phyloP scores from a whole-genome alignment of 176 grass and related monocot genomes.

The Paspalum notatum region DNA sequence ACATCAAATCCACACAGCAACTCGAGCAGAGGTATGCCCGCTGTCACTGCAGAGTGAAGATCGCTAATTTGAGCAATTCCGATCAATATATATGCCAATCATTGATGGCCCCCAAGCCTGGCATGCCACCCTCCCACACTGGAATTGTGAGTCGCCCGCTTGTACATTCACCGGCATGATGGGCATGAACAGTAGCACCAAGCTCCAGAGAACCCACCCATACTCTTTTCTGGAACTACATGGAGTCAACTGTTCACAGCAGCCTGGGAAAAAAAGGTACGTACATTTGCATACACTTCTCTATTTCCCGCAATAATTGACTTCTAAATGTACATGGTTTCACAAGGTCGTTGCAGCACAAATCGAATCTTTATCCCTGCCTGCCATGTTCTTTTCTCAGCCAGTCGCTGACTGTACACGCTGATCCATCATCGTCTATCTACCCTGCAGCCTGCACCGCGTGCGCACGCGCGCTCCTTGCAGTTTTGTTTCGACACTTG shows the following conservation, averaged over 20 bases:
- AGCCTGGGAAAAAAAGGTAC: not conserved
- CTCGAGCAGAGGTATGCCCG: not conserved
- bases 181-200: not conserved
- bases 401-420: not conserved
- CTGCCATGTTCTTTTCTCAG: slow-evolving; percentile 1
- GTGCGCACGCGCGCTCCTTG: slow-evolving; percentile 3
- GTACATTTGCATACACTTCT: slow-evolving; percentile 2
- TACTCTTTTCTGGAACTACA: not conserved
- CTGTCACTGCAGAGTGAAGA: slow-evolving; percentile 7
- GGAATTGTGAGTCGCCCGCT: not conserved
- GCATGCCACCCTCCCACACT: not conserved
- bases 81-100: not conserved
- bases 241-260: slow-evolving; percentile 28
- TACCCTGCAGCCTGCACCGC: not conserved
- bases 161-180: not conserved
- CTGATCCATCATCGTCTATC: not conserved
- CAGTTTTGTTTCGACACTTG: slow-evolving; percentile 9
- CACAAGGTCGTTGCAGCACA: not conserved
- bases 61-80: too few species aligned
- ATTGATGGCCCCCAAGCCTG: not conserved
- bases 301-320: not conserved
- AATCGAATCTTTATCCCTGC: slow-evolving; percentile 18
- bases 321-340: not conserved
- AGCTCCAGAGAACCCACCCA: not conserved
- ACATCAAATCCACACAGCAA: not conserved